phyloP scores from a whole-genome alignment of 2,329 filamentous ascomycete genomes.

The Aspergillus niger region DNA sequence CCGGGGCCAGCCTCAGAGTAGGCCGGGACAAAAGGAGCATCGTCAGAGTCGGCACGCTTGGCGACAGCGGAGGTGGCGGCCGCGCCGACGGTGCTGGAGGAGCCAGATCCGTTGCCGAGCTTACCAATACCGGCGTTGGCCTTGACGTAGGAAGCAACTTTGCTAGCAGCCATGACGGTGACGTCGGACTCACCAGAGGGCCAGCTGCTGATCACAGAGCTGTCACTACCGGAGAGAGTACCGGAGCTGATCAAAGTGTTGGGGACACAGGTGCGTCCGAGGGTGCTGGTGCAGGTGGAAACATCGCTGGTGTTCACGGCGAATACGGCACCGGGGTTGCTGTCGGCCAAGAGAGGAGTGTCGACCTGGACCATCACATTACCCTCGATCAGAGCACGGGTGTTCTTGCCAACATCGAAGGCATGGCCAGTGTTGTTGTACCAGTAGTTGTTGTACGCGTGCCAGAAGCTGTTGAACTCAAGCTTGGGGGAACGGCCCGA shows the following conservation, averaged over 20 bases:
- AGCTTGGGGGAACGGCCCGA: slow-evolving; percentile 61
- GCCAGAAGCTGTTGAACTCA: slow-evolving; percentile 55
- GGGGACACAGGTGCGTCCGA: slow-evolving; percentile 33
- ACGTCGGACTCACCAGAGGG: slow-evolving; percentile 35
- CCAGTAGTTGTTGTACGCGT: slow-evolving; percentile 48
- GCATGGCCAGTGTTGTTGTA: slow-evolving; percentile 47
- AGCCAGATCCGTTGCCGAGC: slow-evolving; percentile 11
- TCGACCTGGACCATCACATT: slow-evolving; percentile 49
- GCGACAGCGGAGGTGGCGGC: slow-evolving; percentile 8
- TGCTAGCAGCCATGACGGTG: slow-evolving; percentile 25
- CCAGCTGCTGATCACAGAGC: slow-evolving; percentile 31
- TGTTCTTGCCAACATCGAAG: slow-evolving; percentile 39
- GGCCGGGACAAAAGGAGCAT: slow-evolving; percentile 1
- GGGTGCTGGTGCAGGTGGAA: slow-evolving; percentile 25
- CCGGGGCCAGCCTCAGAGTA: slow-evolving; percentile 17
- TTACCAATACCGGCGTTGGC: slow-evolving; percentile 36
- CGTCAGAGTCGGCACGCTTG: slow-evolving; percentile 8
- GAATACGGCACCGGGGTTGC: slow-evolving; percentile 30
- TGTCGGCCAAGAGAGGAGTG: slow-evolving; percentile 33
- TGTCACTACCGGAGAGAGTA: slow-evolving; percentile 30
- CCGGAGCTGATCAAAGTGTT: slow-evolving; percentile 35
- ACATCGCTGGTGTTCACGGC: slow-evolving; percentile 25
- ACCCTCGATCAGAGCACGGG: slow-evolving; percentile 46
- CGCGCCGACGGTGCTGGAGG: slow-evolving; percentile 10
- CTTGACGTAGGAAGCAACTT: slow-evolving; percentile 32